Evolutionary conservation across 148 eudicot species (phyloP).

Genomic region (Rhododendron griersonianum): DNA sequence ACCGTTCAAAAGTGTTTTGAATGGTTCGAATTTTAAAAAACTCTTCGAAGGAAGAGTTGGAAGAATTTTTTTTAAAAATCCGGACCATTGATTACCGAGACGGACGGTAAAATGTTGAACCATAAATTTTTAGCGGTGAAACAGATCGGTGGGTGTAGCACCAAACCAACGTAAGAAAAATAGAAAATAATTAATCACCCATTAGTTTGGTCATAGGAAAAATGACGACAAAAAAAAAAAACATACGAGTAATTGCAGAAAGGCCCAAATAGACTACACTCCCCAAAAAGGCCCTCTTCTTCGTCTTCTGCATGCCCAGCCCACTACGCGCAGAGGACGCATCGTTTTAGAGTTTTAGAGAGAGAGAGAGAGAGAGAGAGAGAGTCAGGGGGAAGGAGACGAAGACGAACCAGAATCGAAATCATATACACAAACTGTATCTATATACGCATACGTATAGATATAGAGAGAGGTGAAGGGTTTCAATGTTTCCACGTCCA

Average conservation of each 20-base stretch:
- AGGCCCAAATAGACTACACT: constrained; percentile 8
- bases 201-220: background rate
- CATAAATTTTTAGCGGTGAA: no score
- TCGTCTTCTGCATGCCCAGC: constrained; percentile 30
- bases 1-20: no score
- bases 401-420: constrained; percentile 20
- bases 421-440: background rate
- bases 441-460: background rate
- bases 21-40: no score
- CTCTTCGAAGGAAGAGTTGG: no score
- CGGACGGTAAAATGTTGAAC: no score
- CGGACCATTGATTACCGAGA: no score
- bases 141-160: no score
- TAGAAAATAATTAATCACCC: background rate
- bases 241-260: background rate
- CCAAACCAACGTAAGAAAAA: no score
- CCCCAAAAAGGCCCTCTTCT: constrained; percentile 13
- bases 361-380: background rate
- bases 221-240: background rate
- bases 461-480: background rate
- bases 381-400: background rate
- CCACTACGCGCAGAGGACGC: constrained; percentile 23
- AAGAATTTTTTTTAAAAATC: no score
- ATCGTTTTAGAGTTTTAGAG: background rate
- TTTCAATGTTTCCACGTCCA: constrained; percentile 1